These are phyloP conservation scores for Talaromyces piceae DNA, from an alignment of 2,329 filamentous ascomycete species.

Conservation along the genomic window DNA sequence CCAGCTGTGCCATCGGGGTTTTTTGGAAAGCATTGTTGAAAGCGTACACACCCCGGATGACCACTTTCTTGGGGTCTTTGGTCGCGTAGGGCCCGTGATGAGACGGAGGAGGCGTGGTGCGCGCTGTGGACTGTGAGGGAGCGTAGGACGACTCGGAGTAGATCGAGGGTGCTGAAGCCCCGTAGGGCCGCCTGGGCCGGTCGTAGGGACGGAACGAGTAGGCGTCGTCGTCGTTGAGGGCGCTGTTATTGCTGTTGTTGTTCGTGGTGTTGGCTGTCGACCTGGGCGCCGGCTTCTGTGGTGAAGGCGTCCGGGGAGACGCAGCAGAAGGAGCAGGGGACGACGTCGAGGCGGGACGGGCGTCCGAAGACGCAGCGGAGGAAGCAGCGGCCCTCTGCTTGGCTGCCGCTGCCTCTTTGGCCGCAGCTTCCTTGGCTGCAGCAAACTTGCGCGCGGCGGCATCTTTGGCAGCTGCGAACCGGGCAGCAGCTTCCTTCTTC, in stretches of 20 bases:
- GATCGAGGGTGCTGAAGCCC: slow-evolving; percentile 60
- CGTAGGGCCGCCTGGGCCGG: slow-evolving; percentile 54
- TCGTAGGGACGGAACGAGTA: slow-evolving; percentile 76
- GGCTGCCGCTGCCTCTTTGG: slow-evolving; percentile 19
- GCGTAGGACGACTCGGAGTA: slow-evolving; percentile 84
- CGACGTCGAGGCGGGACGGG: slow-evolving; percentile 4
- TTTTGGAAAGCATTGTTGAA: slow-evolving; percentile 86
- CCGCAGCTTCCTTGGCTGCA: slow-evolving; percentile 23
- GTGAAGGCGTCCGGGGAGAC: slow-evolving; percentile 30
- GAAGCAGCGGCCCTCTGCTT: slow-evolving; percentile 19
- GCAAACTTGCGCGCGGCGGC: slow-evolving; percentile 28
- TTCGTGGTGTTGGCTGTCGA: slow-evolving; percentile 29
- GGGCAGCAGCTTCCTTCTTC: slow-evolving; percentile 21
- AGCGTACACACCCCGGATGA: slow-evolving; percentile 85
- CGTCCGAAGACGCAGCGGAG: neutral
- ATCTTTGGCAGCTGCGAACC: slow-evolving; percentile 16
- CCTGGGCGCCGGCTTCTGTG: slow-evolving; percentile 27
- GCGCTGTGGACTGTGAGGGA: slow-evolving; percentile 72
- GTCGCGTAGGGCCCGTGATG: slow-evolving; percentile 73
- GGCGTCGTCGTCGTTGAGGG: slow-evolving; percentile 57
- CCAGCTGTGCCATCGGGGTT: slow-evolving; percentile 82
- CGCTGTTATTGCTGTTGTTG: slow-evolving; percentile 51
- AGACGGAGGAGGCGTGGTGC: slow-evolving; percentile 68
- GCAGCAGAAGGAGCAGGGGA: slow-evolving; percentile 16
- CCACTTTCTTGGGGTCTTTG: slow-evolving; percentile 89